A percentile compares a stretch with the other conserved stretches of the same genome.
These are phyloP conservation scores for Cyclotella cryptica DNA, from an alignment of 108 stramenopile species.

Conservation along the genomic window DNA sequence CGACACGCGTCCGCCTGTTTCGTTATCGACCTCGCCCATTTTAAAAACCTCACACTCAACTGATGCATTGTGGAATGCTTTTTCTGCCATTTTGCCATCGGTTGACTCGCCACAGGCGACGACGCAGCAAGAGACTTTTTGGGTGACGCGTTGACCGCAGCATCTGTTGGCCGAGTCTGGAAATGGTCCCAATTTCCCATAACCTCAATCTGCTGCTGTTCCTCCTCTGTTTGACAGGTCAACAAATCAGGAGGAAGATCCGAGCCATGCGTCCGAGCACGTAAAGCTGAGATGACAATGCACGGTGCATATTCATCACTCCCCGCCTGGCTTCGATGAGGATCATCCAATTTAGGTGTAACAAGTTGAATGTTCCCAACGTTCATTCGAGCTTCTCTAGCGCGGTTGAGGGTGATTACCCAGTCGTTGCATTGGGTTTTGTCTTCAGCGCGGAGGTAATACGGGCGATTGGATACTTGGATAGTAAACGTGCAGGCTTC, in stretches of 20 bases:
- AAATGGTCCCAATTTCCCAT: slow-evolving; percentile 29
- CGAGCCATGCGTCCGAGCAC: slow-evolving; percentile 39
- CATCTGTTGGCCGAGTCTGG: slow-evolving; percentile 20
- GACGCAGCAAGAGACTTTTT: background rate
- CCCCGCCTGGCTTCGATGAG: slow-evolving; percentile 43
- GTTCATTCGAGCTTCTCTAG: slow-evolving; percentile 82
- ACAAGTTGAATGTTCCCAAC: slow-evolving; percentile 81
- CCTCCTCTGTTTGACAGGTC: slow-evolving; percentile 27
- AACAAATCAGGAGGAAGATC: slow-evolving; percentile 45
- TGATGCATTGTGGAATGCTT: slow-evolving; percentile 49
- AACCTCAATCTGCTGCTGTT: slow-evolving; percentile 52
- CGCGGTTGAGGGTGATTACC: slow-evolving; percentile 87
- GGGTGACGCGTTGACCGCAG: background rate
- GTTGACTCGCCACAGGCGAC: background rate
- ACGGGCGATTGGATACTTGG: slow-evolving; percentile 77
- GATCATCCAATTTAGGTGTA: slow-evolving; percentile 30
- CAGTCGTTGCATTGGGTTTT: slow-evolving; percentile 82
- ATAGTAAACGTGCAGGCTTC: slow-evolving; percentile 77
- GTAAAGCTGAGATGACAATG: slow-evolving; percentile 52
- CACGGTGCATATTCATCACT: slow-evolving; percentile 46
- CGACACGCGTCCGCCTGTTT: slow-evolving; percentile 41
- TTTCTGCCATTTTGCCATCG: slow-evolving; percentile 59
- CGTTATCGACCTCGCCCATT: slow-evolving; percentile 54
- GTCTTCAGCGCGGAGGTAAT: slow-evolving; percentile 79
- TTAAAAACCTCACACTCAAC: slow-evolving; percentile 46